Evolutionary conservation across 495 filamentous ascomycete species (phyloP).

Genomic region (Hamigera avellanea): DNA sequence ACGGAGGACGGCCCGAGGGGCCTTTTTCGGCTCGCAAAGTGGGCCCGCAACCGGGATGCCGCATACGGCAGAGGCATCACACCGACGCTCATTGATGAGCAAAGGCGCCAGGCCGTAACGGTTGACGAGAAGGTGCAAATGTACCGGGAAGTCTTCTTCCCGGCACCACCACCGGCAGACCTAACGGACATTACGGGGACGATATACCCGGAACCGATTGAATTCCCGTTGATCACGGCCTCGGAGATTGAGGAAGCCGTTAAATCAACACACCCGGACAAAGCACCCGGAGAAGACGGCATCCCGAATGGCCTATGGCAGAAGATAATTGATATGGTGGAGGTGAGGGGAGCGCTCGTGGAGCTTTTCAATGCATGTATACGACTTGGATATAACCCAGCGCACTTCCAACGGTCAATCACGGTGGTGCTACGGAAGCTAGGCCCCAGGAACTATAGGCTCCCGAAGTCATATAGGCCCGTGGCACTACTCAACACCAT

Average conservation of each 20-base stretch:
- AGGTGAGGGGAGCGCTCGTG: constrained; percentile 2
- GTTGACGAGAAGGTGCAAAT: constrained; percentile 7
- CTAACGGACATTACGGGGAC: constrained; percentile 10
- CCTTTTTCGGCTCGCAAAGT: constrained; percentile 7
- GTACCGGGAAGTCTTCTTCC: constrained; percentile 15
- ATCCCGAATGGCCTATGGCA: constrained; percentile 13
- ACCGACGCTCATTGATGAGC: constrained; percentile 1
- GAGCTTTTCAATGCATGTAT: constrained; percentile 16
- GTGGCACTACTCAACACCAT: too few species aligned
- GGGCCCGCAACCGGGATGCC: constrained; percentile 2
- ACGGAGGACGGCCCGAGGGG: constrained; percentile 4
- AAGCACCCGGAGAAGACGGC: constrained; percentile 13
- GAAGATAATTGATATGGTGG: constrained; percentile 1
- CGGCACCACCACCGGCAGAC: constrained; percentile 7
- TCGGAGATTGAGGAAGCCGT: constrained; percentile 12
- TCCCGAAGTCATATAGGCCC: too few species aligned
- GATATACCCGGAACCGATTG: constrained; percentile 7
- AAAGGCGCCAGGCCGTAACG: constrained; percentile 1
- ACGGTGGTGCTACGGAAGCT: constrained; percentile 21
- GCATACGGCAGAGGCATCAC: constrained; percentile 1
- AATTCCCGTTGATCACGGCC: constrained; percentile 8
- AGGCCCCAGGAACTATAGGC: too few species aligned
- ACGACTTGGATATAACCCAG: constrained; percentile 9
- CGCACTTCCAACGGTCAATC: constrained; percentile 13
- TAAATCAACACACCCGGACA: constrained; percentile 7